phyloP scores from a whole-genome alignment of 1,139 yeast genomes.

The Meyerozyma athensensis region DNA sequence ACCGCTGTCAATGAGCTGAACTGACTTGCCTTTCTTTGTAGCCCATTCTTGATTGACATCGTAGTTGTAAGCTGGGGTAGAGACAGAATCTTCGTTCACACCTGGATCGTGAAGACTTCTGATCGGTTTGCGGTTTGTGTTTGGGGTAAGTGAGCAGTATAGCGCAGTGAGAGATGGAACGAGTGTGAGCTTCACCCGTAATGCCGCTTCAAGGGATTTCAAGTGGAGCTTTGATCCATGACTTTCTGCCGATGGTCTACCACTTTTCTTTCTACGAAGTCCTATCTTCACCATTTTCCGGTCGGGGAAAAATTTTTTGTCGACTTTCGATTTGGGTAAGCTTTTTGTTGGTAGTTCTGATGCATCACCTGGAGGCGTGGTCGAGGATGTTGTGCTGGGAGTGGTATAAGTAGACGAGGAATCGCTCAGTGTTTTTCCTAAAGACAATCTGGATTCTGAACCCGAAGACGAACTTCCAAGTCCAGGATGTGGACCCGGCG shows the following conservation, averaged over 20 bases:
- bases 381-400: neutral
- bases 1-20: constrained; percentile 33
- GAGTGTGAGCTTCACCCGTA: constrained; percentile 43
- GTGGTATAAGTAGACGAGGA: neutral
- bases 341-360: neutral
- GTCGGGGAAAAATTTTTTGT: constrained; percentile 17
- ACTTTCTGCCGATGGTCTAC: neutral
- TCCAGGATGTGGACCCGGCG: neutral
- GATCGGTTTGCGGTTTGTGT: constrained; percentile 14
- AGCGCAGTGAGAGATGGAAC: constrained; percentile 40
- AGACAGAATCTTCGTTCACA: constrained; percentile 4
- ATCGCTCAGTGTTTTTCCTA: neutral
- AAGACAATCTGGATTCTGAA: neutral
- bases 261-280: constrained; percentile 26
- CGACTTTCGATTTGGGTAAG: constrained; percentile 22
- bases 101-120: constrained; percentile 6
- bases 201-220: constrained; percentile 50
- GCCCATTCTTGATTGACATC: constrained; percentile 13
- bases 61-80: constrained; percentile 16
- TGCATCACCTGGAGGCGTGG: neutral
- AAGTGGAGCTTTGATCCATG: constrained; percentile 37
- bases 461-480: neutral
- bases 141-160: constrained; percentile 42
- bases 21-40: constrained; percentile 18
- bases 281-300: constrained; percentile 35